Percentiles rank a stretch among this genome's conserved stretches.
Conservation (phyloP, 176 grass and related monocot species). For the Oryza officinalis region DNA sequence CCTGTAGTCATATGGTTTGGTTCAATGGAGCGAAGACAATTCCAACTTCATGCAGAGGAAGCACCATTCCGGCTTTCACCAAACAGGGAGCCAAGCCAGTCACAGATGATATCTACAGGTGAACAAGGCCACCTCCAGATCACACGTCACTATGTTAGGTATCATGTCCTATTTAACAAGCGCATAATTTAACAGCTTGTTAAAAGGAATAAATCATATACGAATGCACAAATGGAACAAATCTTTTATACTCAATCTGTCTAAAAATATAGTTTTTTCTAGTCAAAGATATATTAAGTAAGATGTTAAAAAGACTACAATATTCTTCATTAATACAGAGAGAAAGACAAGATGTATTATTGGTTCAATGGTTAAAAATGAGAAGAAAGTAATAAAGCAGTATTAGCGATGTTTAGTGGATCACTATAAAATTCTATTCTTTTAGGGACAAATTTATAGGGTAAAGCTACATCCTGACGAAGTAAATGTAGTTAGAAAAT, state of each 20-base stretch:
- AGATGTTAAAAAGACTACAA: no score
- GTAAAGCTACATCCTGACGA: no score
- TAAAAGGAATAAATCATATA: background rate
- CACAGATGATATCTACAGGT: background rate
- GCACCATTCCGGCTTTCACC: background rate
- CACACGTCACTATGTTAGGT: conserved; percentile 2
- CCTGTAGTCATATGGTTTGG: background rate
- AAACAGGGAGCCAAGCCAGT: background rate
- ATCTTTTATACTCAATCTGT: background rate
- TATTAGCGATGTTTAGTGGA: no score
- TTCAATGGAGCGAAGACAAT: background rate
- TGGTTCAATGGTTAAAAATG: no score
- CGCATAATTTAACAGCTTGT: background rate
- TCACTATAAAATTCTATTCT: no score
- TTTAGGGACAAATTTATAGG: no score
- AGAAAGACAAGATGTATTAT: no score
- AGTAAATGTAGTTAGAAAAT: background rate
- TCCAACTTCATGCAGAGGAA: background rate
- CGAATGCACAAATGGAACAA: background rate
- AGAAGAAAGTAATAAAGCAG: no score
- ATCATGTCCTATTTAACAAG: background rate
- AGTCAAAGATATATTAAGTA: no score
- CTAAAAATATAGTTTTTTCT: no score
- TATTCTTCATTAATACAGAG: no score
- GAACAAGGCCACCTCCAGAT: background rate